Evolutionary conservation across 1,284 basidiomycete genomes (phyloP).

Genomic region (Moniliophthora roreri): DNA sequence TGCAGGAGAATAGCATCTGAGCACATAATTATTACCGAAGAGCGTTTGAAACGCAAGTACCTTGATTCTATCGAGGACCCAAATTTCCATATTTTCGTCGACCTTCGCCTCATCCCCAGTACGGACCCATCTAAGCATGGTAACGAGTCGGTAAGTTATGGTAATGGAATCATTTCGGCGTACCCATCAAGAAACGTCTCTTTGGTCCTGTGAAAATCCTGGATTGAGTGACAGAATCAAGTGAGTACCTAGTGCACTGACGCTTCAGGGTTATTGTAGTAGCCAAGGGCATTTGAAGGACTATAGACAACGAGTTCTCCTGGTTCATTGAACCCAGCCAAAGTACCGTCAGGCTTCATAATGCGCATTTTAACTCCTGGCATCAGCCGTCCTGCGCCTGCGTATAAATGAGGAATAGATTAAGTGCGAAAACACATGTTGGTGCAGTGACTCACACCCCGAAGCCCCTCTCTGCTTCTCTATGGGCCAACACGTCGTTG

Average conservation of each 20-base stretch:
- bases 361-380: constrained; percentile 49
- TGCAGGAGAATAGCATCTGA: constrained; percentile 16
- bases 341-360: constrained; percentile 59
- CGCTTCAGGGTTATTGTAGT: constrained; percentile 63
- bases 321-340: constrained; percentile 54
- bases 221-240: background rate
- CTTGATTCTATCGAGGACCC: constrained; percentile 70
- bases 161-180: constrained; percentile 6
- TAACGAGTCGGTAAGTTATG: background rate
- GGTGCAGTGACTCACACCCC: constrained; percentile 34
- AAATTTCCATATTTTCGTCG: constrained; percentile 55
- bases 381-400: constrained; percentile 52
- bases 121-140: constrained; percentile 54
- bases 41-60: constrained; percentile 37
- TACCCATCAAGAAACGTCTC: constrained; percentile 57
- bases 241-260: constrained; percentile 34
- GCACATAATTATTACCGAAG: background rate
- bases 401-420: background rate
- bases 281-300: constrained; percentile 58
- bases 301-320: constrained; percentile 62
- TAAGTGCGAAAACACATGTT: background rate
- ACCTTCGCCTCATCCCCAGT: constrained; percentile 71
- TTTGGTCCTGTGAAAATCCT: constrained; percentile 36
- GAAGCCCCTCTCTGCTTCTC: constrained; percentile 47
- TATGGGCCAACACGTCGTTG: constrained; percentile 48